Conservation (phyloP, 495 filamentous ascomycete genomes). For the Evernia prunastri region DNA sequence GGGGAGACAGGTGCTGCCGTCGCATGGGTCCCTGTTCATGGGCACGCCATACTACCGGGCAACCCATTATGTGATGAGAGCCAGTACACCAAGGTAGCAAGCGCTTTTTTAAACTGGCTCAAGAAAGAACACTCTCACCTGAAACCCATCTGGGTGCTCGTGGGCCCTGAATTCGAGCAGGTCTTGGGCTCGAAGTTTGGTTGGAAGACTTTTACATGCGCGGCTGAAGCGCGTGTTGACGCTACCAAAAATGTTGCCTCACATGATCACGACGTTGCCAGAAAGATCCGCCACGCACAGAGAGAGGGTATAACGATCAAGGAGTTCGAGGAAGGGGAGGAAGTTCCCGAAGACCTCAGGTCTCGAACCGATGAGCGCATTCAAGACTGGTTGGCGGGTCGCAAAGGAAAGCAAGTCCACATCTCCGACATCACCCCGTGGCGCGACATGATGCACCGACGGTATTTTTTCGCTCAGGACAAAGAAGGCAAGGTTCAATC, state of each 20-base stretch:
- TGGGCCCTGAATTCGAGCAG: slow-evolving; percentile 60
- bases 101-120: slow-evolving; percentile 64
- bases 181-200: slow-evolving; percentile 67
- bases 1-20: slow-evolving; percentile 68
- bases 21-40: slow-evolving; percentile 65
- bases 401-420: slow-evolving; percentile 78
- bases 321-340: slow-evolving; percentile 53
- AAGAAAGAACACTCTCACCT: slow-evolving; percentile 60
- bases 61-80: slow-evolving; percentile 69
- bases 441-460: slow-evolving; percentile 68
- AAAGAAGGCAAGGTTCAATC: slow-evolving; percentile 61
- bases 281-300: slow-evolving; percentile 71
- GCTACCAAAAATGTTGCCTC: slow-evolving; percentile 49
- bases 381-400: slow-evolving; percentile 66
- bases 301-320: slow-evolving; percentile 69
- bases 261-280: slow-evolving; percentile 53
- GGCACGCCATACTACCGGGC: slow-evolving; percentile 70
- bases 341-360: slow-evolving; percentile 55
- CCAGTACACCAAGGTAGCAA: slow-evolving; percentile 65
- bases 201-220: slow-evolving; percentile 77
- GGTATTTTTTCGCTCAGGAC: slow-evolving; percentile 70
- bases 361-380: slow-evolving; percentile 63
- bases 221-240: slow-evolving; percentile 76
- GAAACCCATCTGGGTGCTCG: slow-evolving; percentile 77
- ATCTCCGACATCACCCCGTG: slow-evolving; percentile 78